Evolutionary conservation across 164 flowering plant genomes (phyloP), one percentile per base, ranked within the genome.

Genomic region (Annona squamosa): DNA sequence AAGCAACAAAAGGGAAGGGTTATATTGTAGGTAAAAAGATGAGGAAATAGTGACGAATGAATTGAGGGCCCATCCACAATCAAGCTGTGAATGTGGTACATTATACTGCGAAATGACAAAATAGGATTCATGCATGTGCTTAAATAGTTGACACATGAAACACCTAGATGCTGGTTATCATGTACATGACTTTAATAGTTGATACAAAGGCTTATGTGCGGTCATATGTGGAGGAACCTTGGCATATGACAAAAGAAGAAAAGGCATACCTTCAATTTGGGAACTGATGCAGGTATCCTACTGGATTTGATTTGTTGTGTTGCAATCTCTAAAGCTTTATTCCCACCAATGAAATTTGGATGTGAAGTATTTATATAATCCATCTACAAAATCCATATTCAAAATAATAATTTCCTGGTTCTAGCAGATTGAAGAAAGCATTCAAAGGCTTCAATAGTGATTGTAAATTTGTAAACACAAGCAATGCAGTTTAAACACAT

Each of bases 341-440:
- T 93, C 72, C 98, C 99, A 75, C 98, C 99, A 85, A 96, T 76
- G 80, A 96, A 93, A 82, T 90, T 92, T 76, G 93, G 89, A 76
- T 96, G 99, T 43, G 98, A 96, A 77, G 98, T 96, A 74, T 96
- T 96, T 82, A 96, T 91, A 77, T 91, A 96, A 83, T 96, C 98
- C 97, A 93, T 92, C 99, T 96, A 74, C 74, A 83, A 77, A 71
- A 73, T 48, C 41, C 10, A 52, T 9, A 9, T 9, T 52, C 59
- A 9, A 52, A 52, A 52, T 52, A 10, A 52, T 16, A 52, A 3
- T 7, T 48, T 48, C 57, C 12, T 5, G n/a, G n/a, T 19, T 63
- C 65, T 63, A 63, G 18, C 19, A n/a, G 19, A 63, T 37, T 19
- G 37, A 4, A 5, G 37, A 63, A 63, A 63, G 18, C 37, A 16